Evolutionary conservation across 108 stramenopile genomes (phyloP), one percentile per base, ranked within the genome.

Genomic region (Cyclotella baltica): DNA sequence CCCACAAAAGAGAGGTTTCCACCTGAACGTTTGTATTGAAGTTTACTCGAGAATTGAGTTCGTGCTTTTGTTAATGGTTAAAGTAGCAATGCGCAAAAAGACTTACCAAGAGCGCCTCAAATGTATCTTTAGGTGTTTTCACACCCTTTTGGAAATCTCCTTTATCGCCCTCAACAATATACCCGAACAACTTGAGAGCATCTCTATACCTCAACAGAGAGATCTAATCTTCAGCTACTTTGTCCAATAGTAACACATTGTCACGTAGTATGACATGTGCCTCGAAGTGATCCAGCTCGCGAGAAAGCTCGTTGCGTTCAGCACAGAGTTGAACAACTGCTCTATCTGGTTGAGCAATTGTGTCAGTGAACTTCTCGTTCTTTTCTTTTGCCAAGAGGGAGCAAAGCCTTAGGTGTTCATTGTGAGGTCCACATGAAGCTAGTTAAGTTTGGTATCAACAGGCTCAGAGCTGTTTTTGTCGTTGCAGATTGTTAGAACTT

Each of bases 251-350:
- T 30, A 68, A 30, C 3, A 37, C 34, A 50, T 68, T 68, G 20
- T 68, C 67, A 5, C 22, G 33, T 35, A 19, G 51, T 4, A 68
- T 22, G 22, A 31, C 33, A 1, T 68, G 50, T 20, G 52, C 11
- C 31, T 68, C 51, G 6, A 18, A 1, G 13, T 31, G 50, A 2
- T n/a, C 67, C 67, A 34, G 29, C 3, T 20, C 22, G 38, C 40
- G 23, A 70, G 22, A 58, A 43, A 72, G 58, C 37, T 20, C 71
- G 4, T 72, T 51, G n/a, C 37, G 56, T 58, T 72, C 71, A 28
- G 58, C 0, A 10, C 25, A 33, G 8, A 61, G 36, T 25, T 72
- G 20, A n/a, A 13, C 13, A 18, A 53, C 13, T 11, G 22, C 29
- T 22, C 5, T 70, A 18, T 66, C 50, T 33, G 40, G 29, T 10